A percentile compares a stretch with the other conserved stretches of the same genome.
Evolutionary conservation across 768 basidiomycete genomes (phyloP).

Genomic region (Rhodosporidiobolus sp.): DNA sequence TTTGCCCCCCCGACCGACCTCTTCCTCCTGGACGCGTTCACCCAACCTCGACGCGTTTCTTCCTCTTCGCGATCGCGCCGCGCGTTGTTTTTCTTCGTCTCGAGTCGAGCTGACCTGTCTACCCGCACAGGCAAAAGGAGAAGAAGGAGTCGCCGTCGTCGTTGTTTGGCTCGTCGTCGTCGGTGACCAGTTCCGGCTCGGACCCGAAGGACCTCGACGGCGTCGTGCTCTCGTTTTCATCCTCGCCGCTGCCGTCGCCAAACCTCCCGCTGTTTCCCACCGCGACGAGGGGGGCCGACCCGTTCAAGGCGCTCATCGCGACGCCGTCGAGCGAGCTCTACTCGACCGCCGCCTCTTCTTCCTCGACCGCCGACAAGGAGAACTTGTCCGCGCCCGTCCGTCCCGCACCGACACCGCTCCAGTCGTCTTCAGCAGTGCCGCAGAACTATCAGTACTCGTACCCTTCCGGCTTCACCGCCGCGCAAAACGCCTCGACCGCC

Average conservation of each 20-base stretch:
- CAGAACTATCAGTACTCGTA: constrained; percentile 24
- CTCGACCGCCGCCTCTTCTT: neutral
- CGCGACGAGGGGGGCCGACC: neutral
- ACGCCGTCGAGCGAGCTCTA: neutral
- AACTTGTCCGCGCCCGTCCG: neutral
- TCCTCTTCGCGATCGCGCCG: neutral
- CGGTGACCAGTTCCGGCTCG: constrained; percentile 21
- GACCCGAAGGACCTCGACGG: constrained; percentile 32
- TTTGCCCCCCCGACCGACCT: too few relatives aligned
- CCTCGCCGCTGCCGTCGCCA: constrained; percentile 18
- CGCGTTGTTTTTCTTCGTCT: neutral
- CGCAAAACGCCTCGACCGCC: neutral
- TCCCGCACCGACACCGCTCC: neutral
- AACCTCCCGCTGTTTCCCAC: constrained; percentile 1
- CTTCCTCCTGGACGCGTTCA: neutral
- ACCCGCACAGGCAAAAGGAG: constrained; percentile 35
- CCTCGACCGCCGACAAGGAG: constrained; percentile 15
- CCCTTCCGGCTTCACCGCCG: neutral
- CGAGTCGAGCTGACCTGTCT: neutral
- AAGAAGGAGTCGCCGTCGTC: constrained; percentile 30
- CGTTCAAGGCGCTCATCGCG: neutral
- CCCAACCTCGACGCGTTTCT: neutral
- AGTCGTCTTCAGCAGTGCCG: neutral
- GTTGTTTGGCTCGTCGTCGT: constrained; percentile 12
- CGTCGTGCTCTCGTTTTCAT: constrained; percentile 30